Evolutionary conservation across 441 rosid species (phyloP), one percentile per base, ranked within the genome.

Genomic region (Pelargonium myrrhifolium): DNA sequence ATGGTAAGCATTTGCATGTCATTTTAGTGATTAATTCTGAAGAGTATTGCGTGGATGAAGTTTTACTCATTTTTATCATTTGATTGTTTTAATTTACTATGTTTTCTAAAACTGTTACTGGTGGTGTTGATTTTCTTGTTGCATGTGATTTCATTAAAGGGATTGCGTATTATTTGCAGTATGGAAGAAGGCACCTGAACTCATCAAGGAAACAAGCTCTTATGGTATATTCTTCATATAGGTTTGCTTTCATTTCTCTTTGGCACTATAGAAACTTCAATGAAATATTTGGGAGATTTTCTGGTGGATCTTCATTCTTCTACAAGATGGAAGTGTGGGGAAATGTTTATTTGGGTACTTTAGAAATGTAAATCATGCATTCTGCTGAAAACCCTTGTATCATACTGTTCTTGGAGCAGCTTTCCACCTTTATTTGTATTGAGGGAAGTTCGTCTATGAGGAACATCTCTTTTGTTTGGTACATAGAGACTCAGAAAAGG

Each of bases 121-220:
- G 58, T 2, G 64, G 8, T 74, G 65, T 56, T 56, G 62, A 31
- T 21, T 56, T 56, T 21, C 21, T 68, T 68, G 28, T 72, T 76
- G 61, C 56, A 47, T 64, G 69, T 76, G 40, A 45, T 70, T 72
- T 71, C 63, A 37, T 77, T 75, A 2, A 56, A 58, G 67, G 51
- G 26, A 53, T 71, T 39, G 21, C 75, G 39, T 81, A 69, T 69
- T 68, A 37, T 72, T 77, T 73, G 70, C 87, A 94, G 98, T 92
- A 94, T 81, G 99, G 99, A 75, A 82, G 99, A 79, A 84, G 99
- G 77, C 89, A 92, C 79, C 77, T 94, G 75, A 85, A 83, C 53
- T 89, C 98, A 43, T 92, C 99, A 37, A 89, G 82, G 87, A 94
- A 94, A 66, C 99, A 94, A 83, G 87, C 98, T 80, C 91, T 94